phyloP scores from a whole-genome alignment of 2,329 filamentous ascomycete species.

The Trichoderma polysporum region DNA sequence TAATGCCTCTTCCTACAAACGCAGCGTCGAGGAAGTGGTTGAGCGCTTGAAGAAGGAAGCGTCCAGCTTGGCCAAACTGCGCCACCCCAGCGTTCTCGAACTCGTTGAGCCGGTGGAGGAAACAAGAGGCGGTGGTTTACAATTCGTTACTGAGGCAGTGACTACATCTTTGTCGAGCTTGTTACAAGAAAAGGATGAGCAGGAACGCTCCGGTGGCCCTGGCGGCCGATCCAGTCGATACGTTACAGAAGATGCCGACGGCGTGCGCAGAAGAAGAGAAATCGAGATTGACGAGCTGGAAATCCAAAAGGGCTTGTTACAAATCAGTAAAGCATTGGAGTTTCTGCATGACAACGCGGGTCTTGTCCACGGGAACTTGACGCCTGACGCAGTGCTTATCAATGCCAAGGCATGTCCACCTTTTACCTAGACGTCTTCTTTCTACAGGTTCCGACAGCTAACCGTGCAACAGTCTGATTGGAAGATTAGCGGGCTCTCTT shows the following conservation, averaged over 20 bases:
- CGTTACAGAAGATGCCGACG: slow-evolving; percentile 76
- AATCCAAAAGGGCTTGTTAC: slow-evolving; percentile 92
- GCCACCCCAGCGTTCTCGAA: slow-evolving; percentile 90
- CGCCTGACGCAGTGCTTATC: slow-evolving; percentile 88
- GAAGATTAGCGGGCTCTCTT: slow-evolving; percentile 95
- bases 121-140: slow-evolving; percentile 82
- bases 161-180: slow-evolving; percentile 83
- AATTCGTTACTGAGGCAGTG: slow-evolving; percentile 92
- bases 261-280: slow-evolving; percentile 70
- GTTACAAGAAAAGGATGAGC: slow-evolving; percentile 83
- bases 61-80: slow-evolving; percentile 78
- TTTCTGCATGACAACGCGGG: slow-evolving; percentile 95
- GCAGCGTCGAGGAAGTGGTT: slow-evolving; percentile 82
- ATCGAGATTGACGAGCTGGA: slow-evolving; percentile 95
- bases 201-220: slow-evolving; percentile 68
- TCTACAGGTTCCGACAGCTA: slow-evolving; percentile 26
- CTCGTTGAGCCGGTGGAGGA: slow-evolving; percentile 95
- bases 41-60: slow-evolving; percentile 91
- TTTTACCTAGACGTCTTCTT: neutral
- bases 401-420: slow-evolving; percentile 75
- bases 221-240: slow-evolving; percentile 74
- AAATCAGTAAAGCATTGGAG: slow-evolving; percentile 90
- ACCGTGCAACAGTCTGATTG: slow-evolving; percentile 72
- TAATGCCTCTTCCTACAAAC: slow-evolving; percentile 67
- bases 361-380: slow-evolving; percentile 90